Base-by-base conservation (phyloP, 2,329 filamentous ascomycete genomes). In the Beauveria varroae region DNA sequence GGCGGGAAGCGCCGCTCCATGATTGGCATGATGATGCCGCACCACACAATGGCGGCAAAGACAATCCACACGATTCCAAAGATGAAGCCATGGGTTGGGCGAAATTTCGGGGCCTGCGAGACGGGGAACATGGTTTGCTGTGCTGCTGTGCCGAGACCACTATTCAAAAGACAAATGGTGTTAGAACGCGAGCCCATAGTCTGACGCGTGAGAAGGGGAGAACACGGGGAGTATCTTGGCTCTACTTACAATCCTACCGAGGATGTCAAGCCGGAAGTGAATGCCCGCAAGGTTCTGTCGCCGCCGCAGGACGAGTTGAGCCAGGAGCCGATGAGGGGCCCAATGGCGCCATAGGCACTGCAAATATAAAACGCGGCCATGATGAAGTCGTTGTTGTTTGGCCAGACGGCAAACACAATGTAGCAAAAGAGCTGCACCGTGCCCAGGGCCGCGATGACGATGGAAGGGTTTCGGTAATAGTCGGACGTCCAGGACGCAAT, bases 161-260 rank as follows among this genome's bases (percentile, higher is more conserved):
- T 62, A 26, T n/a, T n/a, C n/a, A n/a, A n/a, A n/a, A n/a, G n/a
- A n/a, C n/a, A n/a, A n/a, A n/a, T n/a, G n/a, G n/a, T n/a, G n/a
- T n/a, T n/a, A n/a, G n/a, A n/a, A n/a, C n/a, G n/a, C n/a, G 30
- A 34, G 4, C 20, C 7, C 3, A 34, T 3, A 12, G 10, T 12
- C 30, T 34, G 30, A 3, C 10, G 10, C 12, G 30, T 34, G 10
- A 34, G 18, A 26, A 6, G 20, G 24, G 24, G 24, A 24, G 20
- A 12, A 9, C 9, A 3, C 4, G 30, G 28, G 9, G 2, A 3
- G 30, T 34, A 12, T 34, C 10, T 34, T 34, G 30, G 30, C 30
- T 16, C n/a, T 16, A 62, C 60, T 52, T 54, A 62, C 60, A 51
- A 62, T 41, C 60, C 60, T 20, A 62, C 54, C n/a, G 60, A 51